Evolutionary conservation across 371 early-diverging fungal genomes (phyloP), one percentile per base, ranked within the genome.

Genomic region (Circinella umbellata): DNA sequence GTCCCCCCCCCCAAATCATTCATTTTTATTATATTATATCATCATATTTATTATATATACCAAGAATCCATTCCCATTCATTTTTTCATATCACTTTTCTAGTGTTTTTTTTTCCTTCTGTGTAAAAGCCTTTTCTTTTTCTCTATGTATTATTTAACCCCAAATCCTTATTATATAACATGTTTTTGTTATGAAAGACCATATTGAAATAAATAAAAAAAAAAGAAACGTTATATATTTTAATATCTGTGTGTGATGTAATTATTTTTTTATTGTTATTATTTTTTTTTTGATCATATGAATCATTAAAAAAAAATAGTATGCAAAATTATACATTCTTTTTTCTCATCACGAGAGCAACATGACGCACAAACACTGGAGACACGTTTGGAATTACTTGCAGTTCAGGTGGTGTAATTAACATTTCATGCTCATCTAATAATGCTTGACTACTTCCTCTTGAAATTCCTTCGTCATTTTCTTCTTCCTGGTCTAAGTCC

Each of bases 341-440:
- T n/a, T 11, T 48, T 35, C 18, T 14, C 65, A 64, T 64, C 48
- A 36, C 37, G 8, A 51, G n/a, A 20, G 37, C 57, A 34, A 75
- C 68, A 37, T 46, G 39, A 7, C 36, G n/a, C n/a, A 70, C 67
- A 68, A 76, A 76, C 4, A 39, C 63, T 17, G 71, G 73, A 11
- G 67, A 69, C 18, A 77, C 61, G 13, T 69, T 66, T 14, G 77
- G 77, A 15, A 77, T 47, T 4, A 72, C 55, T 9, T 57, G 48
- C 63, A 77, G 42, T 27, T 71, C 37, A 5, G 77, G 77, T 20
- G 69, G 63, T 47, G 66, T 60, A 11, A 73, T 46, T 0, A 69
- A 64, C 61, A 68, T 61, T 39, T 73, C 77, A 42, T 72, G 71
- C 9, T 68, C 67, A 42, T 42, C 42, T 11, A 42, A 42, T 42